phyloP scores from a whole-genome alignment of 495 filamentous ascomycete genomes.

The Parathielavia appendiculata region DNA sequence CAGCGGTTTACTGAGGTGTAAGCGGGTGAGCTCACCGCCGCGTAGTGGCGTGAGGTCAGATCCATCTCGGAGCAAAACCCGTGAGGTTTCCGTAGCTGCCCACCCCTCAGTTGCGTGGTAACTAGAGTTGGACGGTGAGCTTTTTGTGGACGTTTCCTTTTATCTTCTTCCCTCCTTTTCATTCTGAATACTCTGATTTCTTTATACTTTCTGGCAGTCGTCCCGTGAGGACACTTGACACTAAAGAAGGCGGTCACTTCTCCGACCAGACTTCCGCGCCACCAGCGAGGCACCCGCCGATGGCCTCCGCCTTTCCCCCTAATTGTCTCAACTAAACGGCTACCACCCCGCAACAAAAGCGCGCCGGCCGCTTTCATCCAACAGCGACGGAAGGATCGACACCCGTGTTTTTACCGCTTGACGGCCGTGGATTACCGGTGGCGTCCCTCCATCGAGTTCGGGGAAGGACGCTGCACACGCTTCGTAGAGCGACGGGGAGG shows the following conservation, averaged over 20 bases:
- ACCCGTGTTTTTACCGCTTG: slow-evolving; percentile 58
- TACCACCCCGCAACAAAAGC: slow-evolving; percentile 11
- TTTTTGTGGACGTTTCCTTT: too few relatives aligned
- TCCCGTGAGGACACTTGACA: too few relatives aligned
- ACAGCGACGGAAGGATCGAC: slow-evolving; percentile 44
- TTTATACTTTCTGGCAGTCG: too few relatives aligned
- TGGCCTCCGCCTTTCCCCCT: not conserved
- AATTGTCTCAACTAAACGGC: not conserved
- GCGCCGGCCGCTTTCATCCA: slow-evolving; percentile 29
- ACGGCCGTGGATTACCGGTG: slow-evolving; percentile 47
- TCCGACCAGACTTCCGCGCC: not conserved
- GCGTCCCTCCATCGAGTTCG: slow-evolving; percentile 58
- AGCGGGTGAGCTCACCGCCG: too few relatives aligned
- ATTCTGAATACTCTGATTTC: too few relatives aligned
- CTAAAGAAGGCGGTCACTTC: not conserved
- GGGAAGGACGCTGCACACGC: slow-evolving; percentile 56
- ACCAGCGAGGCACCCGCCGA: not conserved
- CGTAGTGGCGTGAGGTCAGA: too few relatives aligned
- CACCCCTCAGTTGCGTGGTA: too few relatives aligned
- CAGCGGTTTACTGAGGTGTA: too few relatives aligned
- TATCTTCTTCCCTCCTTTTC: too few relatives aligned
- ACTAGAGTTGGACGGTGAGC: too few relatives aligned
- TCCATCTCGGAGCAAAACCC: too few relatives aligned
- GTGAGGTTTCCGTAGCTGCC: too few relatives aligned
- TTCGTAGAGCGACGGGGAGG: slow-evolving; percentile 53